phyloP scores from a whole-genome alignment of 1,139 yeast species.

The Pichia inconspicua region DNA sequence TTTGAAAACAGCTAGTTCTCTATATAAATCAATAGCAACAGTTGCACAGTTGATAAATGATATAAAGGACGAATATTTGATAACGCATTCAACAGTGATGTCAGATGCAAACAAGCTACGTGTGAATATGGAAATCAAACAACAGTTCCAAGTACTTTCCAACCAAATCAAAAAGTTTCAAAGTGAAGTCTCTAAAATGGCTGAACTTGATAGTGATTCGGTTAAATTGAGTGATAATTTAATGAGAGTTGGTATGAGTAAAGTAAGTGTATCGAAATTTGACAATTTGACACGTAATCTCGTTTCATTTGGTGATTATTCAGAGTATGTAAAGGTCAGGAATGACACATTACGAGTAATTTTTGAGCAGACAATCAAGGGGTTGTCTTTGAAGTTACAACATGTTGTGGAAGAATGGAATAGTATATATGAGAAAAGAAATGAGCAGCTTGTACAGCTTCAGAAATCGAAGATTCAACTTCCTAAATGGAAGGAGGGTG shows the following conservation, averaged over 20 bases:
- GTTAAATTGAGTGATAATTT: slow-evolving; percentile 5
- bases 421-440: slow-evolving; percentile 22
- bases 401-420: slow-evolving; percentile 20
- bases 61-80: slow-evolving; percentile 23
- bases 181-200: slow-evolving; percentile 1
- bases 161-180: slow-evolving; percentile 19
- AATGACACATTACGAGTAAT: slow-evolving; percentile 20
- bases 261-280: slow-evolving; percentile 2
- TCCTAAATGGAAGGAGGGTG: background rate
- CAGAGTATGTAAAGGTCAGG: slow-evolving; percentile 16
- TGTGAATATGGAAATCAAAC: slow-evolving; percentile 21
- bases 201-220: slow-evolving; percentile 1
- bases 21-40: slow-evolving; percentile 4
- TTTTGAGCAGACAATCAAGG: slow-evolving; percentile 21
- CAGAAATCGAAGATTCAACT: slow-evolving; percentile 17
- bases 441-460: slow-evolving; percentile 23
- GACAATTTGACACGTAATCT: slow-evolving; percentile 21
- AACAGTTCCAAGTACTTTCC: slow-evolving; percentile 18
- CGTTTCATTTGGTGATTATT: slow-evolving; percentile 25
- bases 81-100: slow-evolving; percentile 21
- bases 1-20: slow-evolving; percentile 3
- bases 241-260: slow-evolving; percentile 2
- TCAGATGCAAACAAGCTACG: slow-evolving; percentile 20
- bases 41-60: slow-evolving; percentile 18
- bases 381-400: slow-evolving; percentile 22